These are phyloP conservation scores for Penicillium ochrochloron DNA, from an alignment of 495 filamentous ascomycete species.

Conservation along the genomic window DNA sequence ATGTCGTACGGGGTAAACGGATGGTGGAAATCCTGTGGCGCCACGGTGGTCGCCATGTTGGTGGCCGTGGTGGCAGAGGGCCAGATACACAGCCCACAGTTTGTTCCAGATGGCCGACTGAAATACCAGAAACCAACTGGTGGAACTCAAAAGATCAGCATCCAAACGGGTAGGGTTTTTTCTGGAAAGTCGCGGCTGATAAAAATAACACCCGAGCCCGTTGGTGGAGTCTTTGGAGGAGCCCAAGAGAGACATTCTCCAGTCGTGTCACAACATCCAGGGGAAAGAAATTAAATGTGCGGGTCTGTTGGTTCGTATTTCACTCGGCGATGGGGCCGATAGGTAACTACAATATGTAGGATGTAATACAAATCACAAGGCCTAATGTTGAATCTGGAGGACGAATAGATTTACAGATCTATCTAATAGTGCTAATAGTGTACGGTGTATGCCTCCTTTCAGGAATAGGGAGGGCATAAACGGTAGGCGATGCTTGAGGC, in stretches of 20 bases:
- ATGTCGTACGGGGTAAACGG: constrained; percentile 91
- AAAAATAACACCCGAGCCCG: constrained; percentile 25
- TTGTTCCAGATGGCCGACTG: not conserved
- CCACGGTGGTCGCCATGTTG: constrained; percentile 13
- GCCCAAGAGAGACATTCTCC: constrained; percentile 6
- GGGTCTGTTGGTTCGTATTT: constrained; percentile 1
- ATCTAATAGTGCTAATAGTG: too few species aligned
- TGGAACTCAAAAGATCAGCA: constrained; percentile 3
- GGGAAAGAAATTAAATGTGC: not conserved
- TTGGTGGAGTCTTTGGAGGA: constrained; percentile 18
- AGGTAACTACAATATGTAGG: not conserved
- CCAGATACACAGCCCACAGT: not conserved
- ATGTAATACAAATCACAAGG: too few species aligned
- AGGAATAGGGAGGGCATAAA: too few species aligned
- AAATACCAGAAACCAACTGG: not conserved
- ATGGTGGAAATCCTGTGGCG: constrained; percentile 75
- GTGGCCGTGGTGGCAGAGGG: not conserved
- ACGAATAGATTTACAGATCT: too few species aligned
- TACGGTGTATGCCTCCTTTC: too few species aligned
- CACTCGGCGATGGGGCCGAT: not conserved
- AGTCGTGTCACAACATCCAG: not conserved
- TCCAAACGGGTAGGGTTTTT: constrained; percentile 7
- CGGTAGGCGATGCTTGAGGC: too few species aligned
- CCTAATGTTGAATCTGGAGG: not conserved
- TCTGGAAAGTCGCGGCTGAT: constrained; percentile 24